Percentiles rank a stretch among this genome's conserved stretches.
Evolutionary conservation across 495 filamentous ascomycete genomes (phyloP).

Genomic region (Trichoderma asperelloides): DNA sequence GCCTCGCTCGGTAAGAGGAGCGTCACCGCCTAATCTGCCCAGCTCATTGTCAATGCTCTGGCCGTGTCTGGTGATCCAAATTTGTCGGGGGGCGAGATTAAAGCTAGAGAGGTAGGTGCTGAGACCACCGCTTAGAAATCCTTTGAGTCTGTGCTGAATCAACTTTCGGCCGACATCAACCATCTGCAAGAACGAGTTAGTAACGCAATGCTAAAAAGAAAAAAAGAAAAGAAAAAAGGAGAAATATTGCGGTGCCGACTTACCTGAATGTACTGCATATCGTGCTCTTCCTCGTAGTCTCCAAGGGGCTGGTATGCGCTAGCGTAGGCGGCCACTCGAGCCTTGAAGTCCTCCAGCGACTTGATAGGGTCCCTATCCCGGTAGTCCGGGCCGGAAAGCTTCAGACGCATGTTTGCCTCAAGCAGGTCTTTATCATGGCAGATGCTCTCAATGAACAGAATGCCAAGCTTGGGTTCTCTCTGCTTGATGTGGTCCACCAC

Average conservation of each 20-base stretch:
- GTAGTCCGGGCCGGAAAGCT: slow-evolving; percentile 96
- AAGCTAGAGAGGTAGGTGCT: slow-evolving; percentile 93
- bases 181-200: slow-evolving; percentile 48
- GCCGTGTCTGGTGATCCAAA: slow-evolving; percentile 96
- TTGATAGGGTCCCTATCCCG: slow-evolving; percentile 78
- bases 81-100: slow-evolving; percentile 87
- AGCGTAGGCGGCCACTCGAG: slow-evolving; percentile 87
- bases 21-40: slow-evolving; percentile 79
- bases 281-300: slow-evolving; percentile 77
- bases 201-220: not conserved
- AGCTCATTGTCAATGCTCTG: slow-evolving; percentile 71
- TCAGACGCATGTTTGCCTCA: slow-evolving; percentile 95
- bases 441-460: slow-evolving; percentile 88
- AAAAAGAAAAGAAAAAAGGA: not conserved
- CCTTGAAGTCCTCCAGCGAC: slow-evolving; percentile 84
- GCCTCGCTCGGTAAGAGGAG: slow-evolving; percentile 68
- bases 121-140: slow-evolving; percentile 83
- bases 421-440: slow-evolving; percentile 78
- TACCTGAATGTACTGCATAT: slow-evolving; percentile 83
- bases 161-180: slow-evolving; percentile 95
- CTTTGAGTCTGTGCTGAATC: slow-evolving; percentile 77
- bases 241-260: not conserved
- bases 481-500: slow-evolving; percentile 75
- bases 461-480: slow-evolving; percentile 76
- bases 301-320: slow-evolving; percentile 87